Evolutionary conservation across 371 early-diverging fungal genomes (phyloP).

Genomic region (Rhizopus microsporus): DNA sequence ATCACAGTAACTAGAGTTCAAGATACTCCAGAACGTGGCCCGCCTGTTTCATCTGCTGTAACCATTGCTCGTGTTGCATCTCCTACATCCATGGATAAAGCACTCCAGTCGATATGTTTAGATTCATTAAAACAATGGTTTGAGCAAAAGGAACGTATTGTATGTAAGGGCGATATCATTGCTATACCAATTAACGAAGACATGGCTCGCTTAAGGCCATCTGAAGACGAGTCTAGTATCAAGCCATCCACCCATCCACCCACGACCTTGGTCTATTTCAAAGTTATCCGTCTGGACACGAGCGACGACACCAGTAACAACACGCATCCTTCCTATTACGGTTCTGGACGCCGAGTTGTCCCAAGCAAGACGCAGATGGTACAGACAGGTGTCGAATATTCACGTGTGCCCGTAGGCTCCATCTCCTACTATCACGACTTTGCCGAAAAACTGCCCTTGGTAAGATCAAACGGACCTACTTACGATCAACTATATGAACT

Average conservation of each 20-base stretch:
- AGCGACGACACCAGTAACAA: slow-evolving; percentile 7
- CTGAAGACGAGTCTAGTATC: slow-evolving; percentile 10
- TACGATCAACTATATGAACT: slow-evolving; percentile 53
- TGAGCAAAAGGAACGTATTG: slow-evolving; percentile 64
- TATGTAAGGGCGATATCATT: slow-evolving; percentile 76
- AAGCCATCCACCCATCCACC: slow-evolving; percentile 12
- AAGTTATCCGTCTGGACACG: slow-evolving; percentile 47
- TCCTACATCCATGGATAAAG: slow-evolving; percentile 70
- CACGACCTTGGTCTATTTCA: slow-evolving; percentile 56
- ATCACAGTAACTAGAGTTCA: slow-evolving; percentile 36
- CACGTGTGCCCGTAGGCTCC: slow-evolving; percentile 55
- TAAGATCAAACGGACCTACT: slow-evolving; percentile 29
- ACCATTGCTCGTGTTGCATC: slow-evolving; percentile 78
- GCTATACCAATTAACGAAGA: slow-evolving; percentile 67
- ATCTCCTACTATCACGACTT: slow-evolving; percentile 43
- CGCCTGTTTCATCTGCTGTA: slow-evolving; percentile 65
- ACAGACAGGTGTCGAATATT: slow-evolving; percentile 68
- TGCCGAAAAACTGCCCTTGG: slow-evolving; percentile 30
- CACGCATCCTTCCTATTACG: slow-evolving; percentile 44
- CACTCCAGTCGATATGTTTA: slow-evolving; percentile 61
- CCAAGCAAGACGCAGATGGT: slow-evolving; percentile 64
- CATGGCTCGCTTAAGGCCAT: slow-evolving; percentile 24
- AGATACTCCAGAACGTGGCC: slow-evolving; percentile 46
- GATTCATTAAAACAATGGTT: slow-evolving; percentile 73
- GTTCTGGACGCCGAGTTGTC: slow-evolving; percentile 53